These are phyloP conservation scores for Diutina sp. DNA, from an alignment of 1,139 yeast species.

Conservation along the genomic window DNA sequence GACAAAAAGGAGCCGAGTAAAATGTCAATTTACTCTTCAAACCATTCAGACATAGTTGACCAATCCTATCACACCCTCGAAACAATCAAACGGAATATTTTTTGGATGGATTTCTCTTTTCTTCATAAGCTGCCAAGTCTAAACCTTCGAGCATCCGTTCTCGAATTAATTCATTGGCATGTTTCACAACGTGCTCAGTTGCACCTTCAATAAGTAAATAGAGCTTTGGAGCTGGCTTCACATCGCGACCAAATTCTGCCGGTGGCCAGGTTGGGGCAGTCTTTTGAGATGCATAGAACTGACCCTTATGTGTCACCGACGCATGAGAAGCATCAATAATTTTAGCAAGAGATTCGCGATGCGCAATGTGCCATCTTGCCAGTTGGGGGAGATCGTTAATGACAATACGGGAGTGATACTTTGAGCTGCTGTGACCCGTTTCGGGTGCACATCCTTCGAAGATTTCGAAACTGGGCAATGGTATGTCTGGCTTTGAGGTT, in stretches of 20 bases:
- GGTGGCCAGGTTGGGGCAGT: conserved; percentile 28
- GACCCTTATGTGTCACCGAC: conserved; percentile 77
- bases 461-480: conserved; percentile 33
- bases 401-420: conserved; percentile 58
- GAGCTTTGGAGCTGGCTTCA: conserved; percentile 56
- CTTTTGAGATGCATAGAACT: conserved; percentile 44
- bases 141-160: conserved; percentile 51
- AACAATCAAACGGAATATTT: conserved; percentile 21
- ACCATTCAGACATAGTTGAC: no score
- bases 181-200: conserved; percentile 46
- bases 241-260: conserved; percentile 18
- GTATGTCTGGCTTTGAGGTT: conserved; percentile 4
- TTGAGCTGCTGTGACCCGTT: conserved; percentile 50
- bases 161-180: conserved; percentile 55
- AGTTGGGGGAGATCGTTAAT: conserved; percentile 81
- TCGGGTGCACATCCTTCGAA: conserved; percentile 47
- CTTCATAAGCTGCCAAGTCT: conserved; percentile 29
- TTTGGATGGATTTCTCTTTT: conserved; percentile 22
- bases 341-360: conserved; percentile 49
- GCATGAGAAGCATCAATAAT: conserved; percentile 65
- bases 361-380: conserved; percentile 75
- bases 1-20: neutral
- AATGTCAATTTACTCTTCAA: no score
- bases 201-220: conserved; percentile 72
- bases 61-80: neutral